phyloP scores from a whole-genome alignment of 257 asterid species.

The Nicotiana paniculata region DNA sequence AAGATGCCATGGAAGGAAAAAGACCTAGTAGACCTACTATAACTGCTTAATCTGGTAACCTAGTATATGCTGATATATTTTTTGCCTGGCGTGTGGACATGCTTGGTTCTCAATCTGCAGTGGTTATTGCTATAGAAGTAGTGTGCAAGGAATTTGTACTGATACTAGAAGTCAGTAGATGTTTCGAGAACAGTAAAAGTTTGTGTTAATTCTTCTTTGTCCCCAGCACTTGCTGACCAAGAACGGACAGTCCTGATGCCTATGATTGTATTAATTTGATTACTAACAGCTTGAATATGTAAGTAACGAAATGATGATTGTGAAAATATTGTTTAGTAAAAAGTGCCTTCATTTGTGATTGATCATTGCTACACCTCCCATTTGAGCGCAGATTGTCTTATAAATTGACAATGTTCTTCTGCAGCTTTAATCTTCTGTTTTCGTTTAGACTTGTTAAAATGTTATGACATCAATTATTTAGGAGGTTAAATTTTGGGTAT shows the following conservation, averaged over 20 bases:
- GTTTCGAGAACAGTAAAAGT: conserved; percentile 34
- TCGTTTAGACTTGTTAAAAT: neutral
- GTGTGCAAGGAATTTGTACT: conserved; percentile 37
- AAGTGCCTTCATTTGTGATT: neutral
- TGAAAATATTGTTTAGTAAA: conserved; percentile 5
- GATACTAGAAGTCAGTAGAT: conserved; percentile 25
- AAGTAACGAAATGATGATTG: conserved; percentile 27
- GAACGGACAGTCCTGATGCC: conserved; percentile 33
- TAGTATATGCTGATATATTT: conserved; percentile 31
- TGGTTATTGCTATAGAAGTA: conserved; percentile 25
- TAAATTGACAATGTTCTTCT: neutral
- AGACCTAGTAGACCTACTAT: conserved; percentile 43
- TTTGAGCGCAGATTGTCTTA: neutral
- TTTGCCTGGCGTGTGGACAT: conserved; percentile 37
- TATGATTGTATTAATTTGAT: conserved; percentile 26
- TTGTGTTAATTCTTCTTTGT: conserved; percentile 22
- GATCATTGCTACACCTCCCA: neutral
- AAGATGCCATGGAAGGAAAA: conserved; percentile 96
- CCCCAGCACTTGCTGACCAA: conserved; percentile 35
- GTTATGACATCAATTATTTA: neutral
- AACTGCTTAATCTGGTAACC: conserved; percentile 37
- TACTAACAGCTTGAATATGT: conserved; percentile 48
- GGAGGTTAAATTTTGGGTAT: neutral
- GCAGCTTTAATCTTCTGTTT: neutral
- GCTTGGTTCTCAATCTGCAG: conserved; percentile 29